These are phyloP conservation scores for Penstemon barbatus DNA, from an alignment of 257 asterid species.

Conservation along the genomic window DNA sequence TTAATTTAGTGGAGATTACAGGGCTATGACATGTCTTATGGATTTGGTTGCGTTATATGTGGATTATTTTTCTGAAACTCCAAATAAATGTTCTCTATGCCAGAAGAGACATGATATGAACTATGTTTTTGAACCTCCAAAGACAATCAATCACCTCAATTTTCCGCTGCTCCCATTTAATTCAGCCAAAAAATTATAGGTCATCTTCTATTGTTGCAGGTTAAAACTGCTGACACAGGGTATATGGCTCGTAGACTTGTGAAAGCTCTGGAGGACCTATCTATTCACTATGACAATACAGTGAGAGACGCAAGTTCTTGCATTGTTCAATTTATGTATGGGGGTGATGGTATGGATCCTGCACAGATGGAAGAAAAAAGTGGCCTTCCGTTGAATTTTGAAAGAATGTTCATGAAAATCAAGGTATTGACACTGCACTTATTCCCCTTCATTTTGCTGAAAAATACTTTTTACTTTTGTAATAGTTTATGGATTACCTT, in stretches of 20 bases:
- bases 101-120: not conserved
- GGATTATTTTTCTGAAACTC: not conserved
- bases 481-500: slow-evolving; percentile 15
- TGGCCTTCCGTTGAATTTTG: slow-evolving; percentile 84
- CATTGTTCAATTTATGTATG: slow-evolving; percentile 82
- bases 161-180: not conserved
- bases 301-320: slow-evolving; percentile 87
- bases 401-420: slow-evolving; percentile 83
- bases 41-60: no score
- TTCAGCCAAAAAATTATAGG: slow-evolving; percentile 15
- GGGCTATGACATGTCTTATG: no score
- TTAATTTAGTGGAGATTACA: no score
- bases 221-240: slow-evolving; percentile 98
- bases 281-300: slow-evolving; percentile 76
- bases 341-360: slow-evolving; percentile 99
- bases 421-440: slow-evolving; percentile 52
- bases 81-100: not conserved
- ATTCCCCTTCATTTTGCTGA: not conserved
- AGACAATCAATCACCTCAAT: no score
- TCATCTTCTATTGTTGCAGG: slow-evolving; percentile 48
- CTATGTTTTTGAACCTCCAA: not conserved
- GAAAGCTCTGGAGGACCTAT: slow-evolving; percentile 89
- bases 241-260: slow-evolving; percentile 98
- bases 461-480: slow-evolving; percentile 12
- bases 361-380: slow-evolving; percentile 89